Percentiles rank a stretch among this genome's conserved stretches.
Evolutionary conservation across 164 flowering plant species (phyloP).

Genomic region (Berberis vulgaris): DNA sequence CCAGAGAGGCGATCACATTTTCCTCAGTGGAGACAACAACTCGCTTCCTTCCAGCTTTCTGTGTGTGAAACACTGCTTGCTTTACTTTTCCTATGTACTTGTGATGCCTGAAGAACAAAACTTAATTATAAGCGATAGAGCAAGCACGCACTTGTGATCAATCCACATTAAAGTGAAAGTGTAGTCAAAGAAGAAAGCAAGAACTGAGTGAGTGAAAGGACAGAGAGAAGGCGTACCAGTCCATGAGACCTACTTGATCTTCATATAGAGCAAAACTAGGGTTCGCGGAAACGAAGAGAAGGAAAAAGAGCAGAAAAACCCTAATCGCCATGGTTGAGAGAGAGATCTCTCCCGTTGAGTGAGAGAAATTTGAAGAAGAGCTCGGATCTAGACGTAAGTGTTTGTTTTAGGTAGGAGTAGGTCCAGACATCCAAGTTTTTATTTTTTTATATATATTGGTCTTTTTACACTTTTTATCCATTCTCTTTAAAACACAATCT

Average conservation of each 20-base stretch:
- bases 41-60: conserved; percentile 84
- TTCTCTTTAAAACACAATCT: too few relatives aligned
- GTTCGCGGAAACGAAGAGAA: conserved; percentile 21
- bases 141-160: not conserved
- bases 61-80: conserved; percentile 88
- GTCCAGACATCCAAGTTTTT: too few relatives aligned
- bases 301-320: conserved; percentile 27
- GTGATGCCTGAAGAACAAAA: conserved; percentile 55
- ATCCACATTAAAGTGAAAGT: not conserved
- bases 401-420: too few relatives aligned
- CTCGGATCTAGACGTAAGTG: too few relatives aligned
- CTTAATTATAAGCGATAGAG: not conserved
- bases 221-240: conserved; percentile 42
- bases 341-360: conserved; percentile 6
- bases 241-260: conserved; percentile 92
- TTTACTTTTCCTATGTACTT: conserved; percentile 90
- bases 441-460: too few relatives aligned
- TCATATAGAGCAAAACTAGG: conserved; percentile 49
- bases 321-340: conserved; percentile 54
- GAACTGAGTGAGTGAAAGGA: not conserved
- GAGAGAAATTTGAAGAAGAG: too few relatives aligned
- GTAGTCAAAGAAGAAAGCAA: not conserved
- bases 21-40: conserved; percentile 89
- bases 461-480: too few relatives aligned
- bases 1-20: conserved; percentile 90